Evolutionary conservation across 2,329 filamentous ascomycete genomes (phyloP).

Genomic region (Monosporascus sp.): DNA sequence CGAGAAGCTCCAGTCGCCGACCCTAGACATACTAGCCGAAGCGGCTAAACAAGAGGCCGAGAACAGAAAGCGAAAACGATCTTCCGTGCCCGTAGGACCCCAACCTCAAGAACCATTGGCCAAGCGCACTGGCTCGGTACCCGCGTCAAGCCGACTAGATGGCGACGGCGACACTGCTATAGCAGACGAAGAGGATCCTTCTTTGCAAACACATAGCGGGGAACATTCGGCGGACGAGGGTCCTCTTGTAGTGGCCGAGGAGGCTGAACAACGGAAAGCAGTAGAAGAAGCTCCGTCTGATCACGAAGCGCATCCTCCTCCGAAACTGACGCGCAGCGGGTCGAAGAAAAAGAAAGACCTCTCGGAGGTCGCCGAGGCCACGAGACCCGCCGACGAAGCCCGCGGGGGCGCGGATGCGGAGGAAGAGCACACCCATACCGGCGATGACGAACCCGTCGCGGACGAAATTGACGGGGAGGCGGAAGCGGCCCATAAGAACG

Average conservation of each 20-base stretch:
- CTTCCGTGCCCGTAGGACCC: constrained; percentile 20
- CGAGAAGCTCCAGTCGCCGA: constrained; percentile 23
- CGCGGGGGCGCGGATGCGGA: constrained; percentile 28
- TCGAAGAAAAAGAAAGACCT: constrained; percentile 28
- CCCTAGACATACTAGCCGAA: constrained; percentile 25
- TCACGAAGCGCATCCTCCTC: constrained; percentile 12
- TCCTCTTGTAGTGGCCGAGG: constrained; percentile 13
- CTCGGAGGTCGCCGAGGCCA: constrained; percentile 14
- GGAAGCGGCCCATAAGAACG: constrained; percentile 53
- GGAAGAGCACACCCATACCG: constrained; percentile 40
- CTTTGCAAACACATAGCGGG: constrained; percentile 22
- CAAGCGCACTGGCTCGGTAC: constrained; percentile 22
- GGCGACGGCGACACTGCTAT: constrained; percentile 27
- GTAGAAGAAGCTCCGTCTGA: constrained; percentile 17
- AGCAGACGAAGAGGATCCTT: constrained; percentile 29
- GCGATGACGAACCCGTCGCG: constrained; percentile 50
- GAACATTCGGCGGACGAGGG: constrained; percentile 28
- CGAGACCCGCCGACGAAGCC: constrained; percentile 23
- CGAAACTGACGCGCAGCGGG: constrained; percentile 28
- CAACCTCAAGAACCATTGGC: constrained; percentile 15
- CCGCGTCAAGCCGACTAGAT: constrained; percentile 19
- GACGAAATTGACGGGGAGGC: constrained; percentile 55
- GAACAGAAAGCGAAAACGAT: constrained; percentile 30
- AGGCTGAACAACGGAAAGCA: constrained; percentile 16
- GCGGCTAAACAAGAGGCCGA: constrained; percentile 26